Conservation (phyloP, 176 grass and related monocot species). For the Zea luxurians region DNA sequence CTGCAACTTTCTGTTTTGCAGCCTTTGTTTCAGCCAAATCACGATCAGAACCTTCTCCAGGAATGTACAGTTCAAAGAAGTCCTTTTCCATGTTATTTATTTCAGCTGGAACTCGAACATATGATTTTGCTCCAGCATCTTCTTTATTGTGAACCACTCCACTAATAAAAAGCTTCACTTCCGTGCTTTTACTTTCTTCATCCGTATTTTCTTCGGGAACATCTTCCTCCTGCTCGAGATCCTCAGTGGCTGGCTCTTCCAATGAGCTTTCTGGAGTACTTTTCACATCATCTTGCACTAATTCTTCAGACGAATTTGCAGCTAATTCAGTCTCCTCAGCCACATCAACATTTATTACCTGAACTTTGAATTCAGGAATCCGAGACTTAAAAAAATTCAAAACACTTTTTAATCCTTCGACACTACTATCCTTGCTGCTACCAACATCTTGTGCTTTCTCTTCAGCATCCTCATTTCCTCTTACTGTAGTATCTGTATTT, state of each 20-base stretch:
- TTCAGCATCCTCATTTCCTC: conserved; percentile 39
- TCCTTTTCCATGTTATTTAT: conserved; percentile 73
- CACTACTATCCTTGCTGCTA: conserved; percentile 52
- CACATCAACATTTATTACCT: conserved; percentile 55
- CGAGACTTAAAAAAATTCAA: conserved; percentile 75
- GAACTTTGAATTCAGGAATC: conserved; percentile 82
- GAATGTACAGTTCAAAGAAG: conserved; percentile 74
- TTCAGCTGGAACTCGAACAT: conserved; percentile 74
- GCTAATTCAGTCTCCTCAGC: conserved; percentile 60
- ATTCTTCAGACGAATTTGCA: conserved; percentile 48
- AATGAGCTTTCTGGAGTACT: conserved; percentile 46
- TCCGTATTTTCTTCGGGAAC: conserved; percentile 46
- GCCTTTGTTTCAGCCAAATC: conserved; percentile 59
- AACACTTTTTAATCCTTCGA: conserved; percentile 63
- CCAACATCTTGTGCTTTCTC: conserved; percentile 45
- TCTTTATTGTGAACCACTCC: conserved; percentile 90
- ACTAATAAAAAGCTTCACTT: conserved; percentile 73
- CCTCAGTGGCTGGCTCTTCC: conserved; percentile 45
- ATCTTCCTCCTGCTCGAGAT: conserved; percentile 54
- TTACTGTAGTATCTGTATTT: conserved; percentile 38
- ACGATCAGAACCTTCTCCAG: conserved; percentile 54
- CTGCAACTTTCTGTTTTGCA: conserved; percentile 63
- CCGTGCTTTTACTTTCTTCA: conserved; percentile 61
- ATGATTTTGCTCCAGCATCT: conserved; percentile 58
- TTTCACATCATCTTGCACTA: conserved; percentile 64